Base-by-base conservation (phyloP, 2,329 filamentous ascomycete species). In the Thielaviopsis euricoi region DNA sequence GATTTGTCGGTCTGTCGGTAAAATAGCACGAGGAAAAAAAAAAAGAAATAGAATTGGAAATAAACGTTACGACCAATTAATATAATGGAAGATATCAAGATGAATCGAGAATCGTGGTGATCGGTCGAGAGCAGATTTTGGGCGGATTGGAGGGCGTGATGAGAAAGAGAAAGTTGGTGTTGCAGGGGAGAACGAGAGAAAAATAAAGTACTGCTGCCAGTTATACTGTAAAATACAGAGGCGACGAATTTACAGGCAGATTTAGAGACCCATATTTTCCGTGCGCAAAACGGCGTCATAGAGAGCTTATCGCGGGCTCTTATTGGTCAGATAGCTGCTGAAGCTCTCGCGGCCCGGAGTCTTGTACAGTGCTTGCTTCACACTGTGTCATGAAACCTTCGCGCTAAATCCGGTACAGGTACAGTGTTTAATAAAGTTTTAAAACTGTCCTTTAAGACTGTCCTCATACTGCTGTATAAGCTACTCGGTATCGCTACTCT, bases 331-430 rank as follows among this genome's bases (percentile, higher is more conserved):
- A 57, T 57, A 57, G 25, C 19, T 9, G 5, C 26, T 33, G 9
- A 6, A 48, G 43, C 43, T 48, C 55, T 57, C 22, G 33, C 23
- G 10, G 13, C 23, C 6, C 37, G 15, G 33, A 12, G 23, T 12
- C 2, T 43, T 50, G 43, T 48, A 48, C 49, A 25, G 21, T 37
- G 37, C 17, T 69, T 65, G 21, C 2, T n/a, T n/a, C 37, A 43
- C 37, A 43, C 37, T 43, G 37, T 43, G 6, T 43, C 10, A n/a
- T 7, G 33, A 43, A 10, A 43, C 9, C n/a, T n/a, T n/a, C n/a
- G n/a, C n/a, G n/a, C n/a, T n/a, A n/a, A n/a, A n/a, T 33, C 29
- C 29, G 5, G 29, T 33, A 33, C 5, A 33, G 12, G 12, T n/a
- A 43, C 37, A 17, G 37, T 43, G 37, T n/a, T n/a, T 15, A 43